A percentile compares a stretch with the other conserved stretches of the same genome.
These are phyloP conservation scores for Entrophospora sp. DNA, from an alignment of 192 early-diverging fungal species.

Conservation along the genomic window DNA sequence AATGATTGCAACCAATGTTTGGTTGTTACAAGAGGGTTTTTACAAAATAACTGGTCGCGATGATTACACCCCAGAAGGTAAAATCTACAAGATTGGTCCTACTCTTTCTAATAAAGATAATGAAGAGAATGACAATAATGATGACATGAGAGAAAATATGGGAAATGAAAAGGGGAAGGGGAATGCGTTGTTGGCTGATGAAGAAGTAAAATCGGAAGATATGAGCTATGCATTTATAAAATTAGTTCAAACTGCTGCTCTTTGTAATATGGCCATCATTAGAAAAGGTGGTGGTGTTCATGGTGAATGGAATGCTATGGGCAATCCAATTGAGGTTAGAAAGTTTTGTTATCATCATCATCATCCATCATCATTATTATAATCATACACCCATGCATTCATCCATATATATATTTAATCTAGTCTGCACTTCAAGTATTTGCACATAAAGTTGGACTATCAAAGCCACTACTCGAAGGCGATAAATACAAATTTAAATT, in stretches of 20 bases:
- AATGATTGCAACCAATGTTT: conserved; percentile 82
- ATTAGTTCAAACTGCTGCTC: conserved; percentile 51
- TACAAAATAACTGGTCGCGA: conserved; percentile 58
- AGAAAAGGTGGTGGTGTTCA: conserved; percentile 46
- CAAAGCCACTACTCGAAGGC: conserved; percentile 53
- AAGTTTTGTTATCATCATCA: too few species aligned
- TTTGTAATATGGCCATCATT: conserved; percentile 81
- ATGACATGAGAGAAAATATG: too few species aligned
- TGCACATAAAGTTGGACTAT: conserved; percentile 68
- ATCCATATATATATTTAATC: too few species aligned
- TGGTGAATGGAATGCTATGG: conserved; percentile 65
- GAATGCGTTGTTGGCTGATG: conserved; percentile 13
- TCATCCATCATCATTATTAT: too few species aligned
- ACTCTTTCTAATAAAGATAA: too few species aligned
- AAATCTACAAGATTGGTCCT: too few species aligned
- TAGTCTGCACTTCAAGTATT: conserved; percentile 85
- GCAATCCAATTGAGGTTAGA: conserved; percentile 90
- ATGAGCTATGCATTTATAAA: conserved; percentile 33
- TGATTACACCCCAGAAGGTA: conserved; percentile 53
- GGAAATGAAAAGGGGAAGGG: conserved; percentile 21
- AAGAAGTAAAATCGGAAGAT: conserved; percentile 26
- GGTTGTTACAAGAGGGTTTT: conserved; percentile 65
- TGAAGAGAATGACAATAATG: too few species aligned
- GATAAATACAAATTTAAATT: conserved; percentile 32
- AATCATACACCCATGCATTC: too few species aligned